Percentiles rank a stretch among this genome's conserved stretches.
Conservation (phyloP, 1,284 basidiomycete genomes). For the Microbotryum violaceum region DNA sequence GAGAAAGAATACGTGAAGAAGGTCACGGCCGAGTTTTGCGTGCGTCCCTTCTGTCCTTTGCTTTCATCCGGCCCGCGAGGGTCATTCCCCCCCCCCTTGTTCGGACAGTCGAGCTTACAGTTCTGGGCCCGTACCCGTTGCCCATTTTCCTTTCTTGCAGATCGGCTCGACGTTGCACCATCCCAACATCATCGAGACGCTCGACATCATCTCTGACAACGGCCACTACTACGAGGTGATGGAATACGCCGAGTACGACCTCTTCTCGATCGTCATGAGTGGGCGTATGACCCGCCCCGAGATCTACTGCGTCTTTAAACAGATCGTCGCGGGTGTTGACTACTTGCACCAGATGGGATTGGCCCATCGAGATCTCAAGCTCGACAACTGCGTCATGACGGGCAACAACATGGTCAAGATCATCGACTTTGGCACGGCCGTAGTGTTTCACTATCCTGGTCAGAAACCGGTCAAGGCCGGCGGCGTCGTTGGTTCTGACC, state of each 20-base stretch:
- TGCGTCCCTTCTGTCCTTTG: constrained; percentile 25
- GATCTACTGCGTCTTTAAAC: constrained; percentile 97
- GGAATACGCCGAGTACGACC: constrained; percentile 98
- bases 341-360: constrained; percentile 96
- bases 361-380: constrained; percentile 95
- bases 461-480: constrained; percentile 70
- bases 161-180: constrained; percentile 93
- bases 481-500: constrained; percentile 94
- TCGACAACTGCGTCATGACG: constrained; percentile 99
- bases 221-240: constrained; percentile 99
- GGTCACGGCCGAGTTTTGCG: constrained; percentile 94
- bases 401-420: constrained; percentile 89
- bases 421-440: constrained; percentile 98
- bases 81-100: neutral
- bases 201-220: constrained; percentile 96
- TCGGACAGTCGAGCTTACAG: neutral
- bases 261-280: constrained; percentile 99
- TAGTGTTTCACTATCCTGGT: constrained; percentile 97
- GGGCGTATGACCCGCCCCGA: constrained; percentile 97
- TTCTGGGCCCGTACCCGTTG: too few species aligned
- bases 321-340: constrained; percentile 96
- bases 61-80: neutral
- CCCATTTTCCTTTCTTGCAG: neutral
- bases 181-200: constrained; percentile 93
- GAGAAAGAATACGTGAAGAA: constrained; percentile 99